phyloP scores from a whole-genome alignment of 2,329 filamentous ascomycete genomes.

The Polychaeton citri region DNA sequence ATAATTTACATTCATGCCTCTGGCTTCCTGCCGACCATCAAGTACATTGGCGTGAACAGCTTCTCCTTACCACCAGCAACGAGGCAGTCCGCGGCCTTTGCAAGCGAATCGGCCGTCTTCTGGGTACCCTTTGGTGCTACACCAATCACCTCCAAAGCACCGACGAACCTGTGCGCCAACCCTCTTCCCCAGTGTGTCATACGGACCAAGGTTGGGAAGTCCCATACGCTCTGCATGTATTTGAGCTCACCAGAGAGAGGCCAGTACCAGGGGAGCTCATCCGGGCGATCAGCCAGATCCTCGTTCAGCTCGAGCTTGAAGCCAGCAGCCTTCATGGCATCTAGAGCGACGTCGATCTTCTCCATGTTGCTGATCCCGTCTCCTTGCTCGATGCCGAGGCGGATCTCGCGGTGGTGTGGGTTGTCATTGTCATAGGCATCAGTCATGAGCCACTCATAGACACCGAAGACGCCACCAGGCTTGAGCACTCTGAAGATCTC shows the following conservation, averaged over 20 bases:
- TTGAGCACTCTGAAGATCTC: slow-evolving; percentile 93
- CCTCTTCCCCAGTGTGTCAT: slow-evolving; percentile 79
- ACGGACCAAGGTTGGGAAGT: slow-evolving; percentile 69
- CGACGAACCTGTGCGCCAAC: slow-evolving; percentile 63
- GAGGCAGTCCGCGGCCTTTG: slow-evolving; percentile 66
- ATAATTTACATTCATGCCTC: slow-evolving; percentile 6
- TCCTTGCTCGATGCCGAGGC: slow-evolving; percentile 87
- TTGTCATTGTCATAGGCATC: slow-evolving; percentile 86
- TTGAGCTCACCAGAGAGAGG: slow-evolving; percentile 73
- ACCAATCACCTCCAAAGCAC: slow-evolving; percentile 58
- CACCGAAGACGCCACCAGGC: slow-evolving; percentile 87
- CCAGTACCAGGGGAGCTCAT: slow-evolving; percentile 85
- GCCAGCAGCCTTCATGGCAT: slow-evolving; percentile 74
- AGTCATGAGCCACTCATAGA: slow-evolving; percentile 99
- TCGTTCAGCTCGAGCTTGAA: slow-evolving; percentile 76
- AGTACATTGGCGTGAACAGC: slow-evolving; percentile 97
- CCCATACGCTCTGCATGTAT: slow-evolving; percentile 66
- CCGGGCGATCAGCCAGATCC: slow-evolving; percentile 66
- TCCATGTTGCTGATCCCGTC: slow-evolving; percentile 98
- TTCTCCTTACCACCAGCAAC: slow-evolving; percentile 78
- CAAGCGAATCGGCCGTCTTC: slow-evolving; percentile 89
- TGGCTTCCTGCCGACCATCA: slow-evolving; percentile 90
- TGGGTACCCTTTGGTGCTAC: slow-evolving; percentile 72
- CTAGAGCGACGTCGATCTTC: slow-evolving; percentile 64
- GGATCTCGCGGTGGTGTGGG: slow-evolving; percentile 73